phyloP scores from a whole-genome alignment of 2,329 filamentous ascomycete genomes.

The Cercospora canescens region DNA sequence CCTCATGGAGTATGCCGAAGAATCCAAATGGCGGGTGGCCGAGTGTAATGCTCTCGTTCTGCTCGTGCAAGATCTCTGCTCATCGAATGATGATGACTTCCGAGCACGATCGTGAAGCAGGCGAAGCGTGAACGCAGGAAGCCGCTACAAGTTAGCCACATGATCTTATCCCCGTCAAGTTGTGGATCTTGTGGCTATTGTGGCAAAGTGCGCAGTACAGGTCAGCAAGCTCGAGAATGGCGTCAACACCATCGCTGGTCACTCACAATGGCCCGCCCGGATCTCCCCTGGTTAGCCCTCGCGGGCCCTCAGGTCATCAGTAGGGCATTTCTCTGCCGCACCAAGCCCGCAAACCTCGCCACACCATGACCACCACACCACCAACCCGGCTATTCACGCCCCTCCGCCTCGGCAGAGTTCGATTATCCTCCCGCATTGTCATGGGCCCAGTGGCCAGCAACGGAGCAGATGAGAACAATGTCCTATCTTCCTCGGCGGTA shows the following conservation, averaged over 20 bases:
- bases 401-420: constrained; percentile 42
- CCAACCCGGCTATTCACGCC: constrained; percentile 40
- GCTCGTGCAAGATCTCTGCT: too few relatives aligned
- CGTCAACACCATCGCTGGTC: not conserved
- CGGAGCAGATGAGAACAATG: constrained; percentile 40
- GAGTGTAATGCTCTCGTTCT: too few relatives aligned
- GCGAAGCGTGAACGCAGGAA: too few relatives aligned
- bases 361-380: not conserved
- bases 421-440: constrained; percentile 50
- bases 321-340: not conserved
- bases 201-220: not conserved
- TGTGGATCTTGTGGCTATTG: not conserved
- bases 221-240: constrained; percentile 3
- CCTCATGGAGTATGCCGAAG: too few relatives aligned
- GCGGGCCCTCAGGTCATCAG: not conserved
- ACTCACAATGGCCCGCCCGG: not conserved
- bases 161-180: too few relatives aligned
- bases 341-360: not conserved
- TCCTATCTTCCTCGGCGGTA: constrained; percentile 25
- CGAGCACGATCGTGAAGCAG: too few relatives aligned
- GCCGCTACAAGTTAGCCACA: too few relatives aligned
- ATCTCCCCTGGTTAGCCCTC: not conserved
- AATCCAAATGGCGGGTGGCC: too few relatives aligned
- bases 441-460: constrained; percentile 59
- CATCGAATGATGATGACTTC: too few relatives aligned